phyloP scores from a whole-genome alignment of 768 basidiomycete genomes.

The Xerocomellus amylosporus region DNA sequence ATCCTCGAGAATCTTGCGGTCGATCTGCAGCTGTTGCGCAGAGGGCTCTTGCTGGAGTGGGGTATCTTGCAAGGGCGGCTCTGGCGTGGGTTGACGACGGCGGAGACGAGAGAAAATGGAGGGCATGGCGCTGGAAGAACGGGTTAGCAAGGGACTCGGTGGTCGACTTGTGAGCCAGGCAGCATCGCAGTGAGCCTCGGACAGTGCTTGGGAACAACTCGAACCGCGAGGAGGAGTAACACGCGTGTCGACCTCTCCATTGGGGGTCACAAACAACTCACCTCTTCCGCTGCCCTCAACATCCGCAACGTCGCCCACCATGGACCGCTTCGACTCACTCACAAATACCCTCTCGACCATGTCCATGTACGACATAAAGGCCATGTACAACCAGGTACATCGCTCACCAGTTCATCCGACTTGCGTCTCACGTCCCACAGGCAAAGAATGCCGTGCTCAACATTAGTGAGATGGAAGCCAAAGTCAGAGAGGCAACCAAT shows the following conservation, averaged over 20 bases:
- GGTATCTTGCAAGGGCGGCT: constrained; percentile 10
- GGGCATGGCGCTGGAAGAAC: constrained; percentile 13
- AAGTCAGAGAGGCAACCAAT: constrained; percentile 95
- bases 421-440: constrained; percentile 37
- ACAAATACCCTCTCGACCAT: constrained; percentile 75
- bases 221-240: not conserved
- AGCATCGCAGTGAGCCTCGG: constrained; percentile 8
- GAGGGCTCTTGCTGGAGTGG: not conserved
- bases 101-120: constrained; percentile 37
- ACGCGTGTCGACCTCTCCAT: constrained; percentile 20
- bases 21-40: constrained; percentile 13
- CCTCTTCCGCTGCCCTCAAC: not conserved
- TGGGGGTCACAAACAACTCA: constrained; percentile 22
- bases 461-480: constrained; percentile 94
- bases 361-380: constrained; percentile 91
- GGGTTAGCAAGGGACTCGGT: not conserved
- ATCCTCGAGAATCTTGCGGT: constrained; percentile 30
- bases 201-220: not conserved
- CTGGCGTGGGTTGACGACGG: constrained; percentile 20
- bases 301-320: constrained; percentile 35
- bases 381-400: constrained; percentile 86
- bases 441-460: constrained; percentile 97
- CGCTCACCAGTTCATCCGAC: not conserved
- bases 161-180: not conserved
- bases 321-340: constrained; percentile 80